These are phyloP conservation scores for Dioscorea zingiberensis DNA, from an alignment of 106 monocot species.

Conservation along the genomic window DNA sequence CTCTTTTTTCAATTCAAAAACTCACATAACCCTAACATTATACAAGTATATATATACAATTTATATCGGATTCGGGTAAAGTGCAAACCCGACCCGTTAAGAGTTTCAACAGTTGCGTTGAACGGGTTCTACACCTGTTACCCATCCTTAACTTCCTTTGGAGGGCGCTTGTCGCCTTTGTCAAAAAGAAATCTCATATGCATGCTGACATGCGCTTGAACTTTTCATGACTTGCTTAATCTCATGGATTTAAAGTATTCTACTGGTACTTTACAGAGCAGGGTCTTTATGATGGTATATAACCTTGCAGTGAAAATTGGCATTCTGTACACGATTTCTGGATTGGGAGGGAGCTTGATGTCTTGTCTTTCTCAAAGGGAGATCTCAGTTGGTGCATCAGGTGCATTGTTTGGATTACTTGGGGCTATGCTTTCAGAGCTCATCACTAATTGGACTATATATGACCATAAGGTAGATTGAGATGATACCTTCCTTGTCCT, in stretches of 20 bases:
- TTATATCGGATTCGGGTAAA: too few species aligned
- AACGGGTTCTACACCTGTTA: too few species aligned
- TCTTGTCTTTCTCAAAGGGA: conserved; percentile 37
- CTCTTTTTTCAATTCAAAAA: too few species aligned
- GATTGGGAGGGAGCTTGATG: conserved; percentile 49
- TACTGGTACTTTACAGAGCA: neutral
- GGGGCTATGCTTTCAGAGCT: conserved; percentile 55
- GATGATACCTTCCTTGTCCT: neutral
- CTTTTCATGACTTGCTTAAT: neutral
- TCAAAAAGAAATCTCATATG: too few species aligned
- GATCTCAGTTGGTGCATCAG: conserved; percentile 60
- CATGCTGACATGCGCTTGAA: neutral
- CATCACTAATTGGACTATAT: conserved; percentile 61
- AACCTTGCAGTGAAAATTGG: conserved; percentile 41
- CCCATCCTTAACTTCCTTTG: too few species aligned
- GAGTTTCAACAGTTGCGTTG: too few species aligned
- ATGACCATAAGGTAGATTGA: conserved; percentile 40
- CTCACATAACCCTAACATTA: too few species aligned
- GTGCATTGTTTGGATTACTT: conserved; percentile 52
- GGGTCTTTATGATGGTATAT: neutral
- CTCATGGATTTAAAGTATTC: neutral
- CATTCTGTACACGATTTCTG: conserved; percentile 42
- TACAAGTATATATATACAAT: too few species aligned
- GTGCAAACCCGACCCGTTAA: too few species aligned
- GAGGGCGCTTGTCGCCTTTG: too few species aligned